phyloP scores from a whole-genome alignment of 139 green algal species.

The Coccomyxa sp. region DNA sequence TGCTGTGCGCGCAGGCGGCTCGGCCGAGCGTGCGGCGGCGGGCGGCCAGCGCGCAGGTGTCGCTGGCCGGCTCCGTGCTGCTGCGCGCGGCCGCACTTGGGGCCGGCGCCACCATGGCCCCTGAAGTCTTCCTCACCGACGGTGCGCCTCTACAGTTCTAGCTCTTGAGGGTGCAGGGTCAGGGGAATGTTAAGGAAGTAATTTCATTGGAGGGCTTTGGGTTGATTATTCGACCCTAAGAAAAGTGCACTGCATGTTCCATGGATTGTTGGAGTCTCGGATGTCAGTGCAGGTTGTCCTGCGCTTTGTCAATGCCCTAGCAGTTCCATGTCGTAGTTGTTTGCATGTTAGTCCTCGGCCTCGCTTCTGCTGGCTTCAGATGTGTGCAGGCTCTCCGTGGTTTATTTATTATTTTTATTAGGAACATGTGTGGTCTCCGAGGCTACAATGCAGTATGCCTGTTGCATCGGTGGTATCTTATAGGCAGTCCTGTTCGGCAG shows the following conservation, averaged over 20 bases:
- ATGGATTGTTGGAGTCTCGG: background rate
- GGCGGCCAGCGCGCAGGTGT: background rate
- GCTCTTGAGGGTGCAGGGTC: too few relatives aligned
- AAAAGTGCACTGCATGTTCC: background rate
- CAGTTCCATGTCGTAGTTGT: too few relatives aligned
- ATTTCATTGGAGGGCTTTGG: background rate
- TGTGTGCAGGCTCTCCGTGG: too few relatives aligned
- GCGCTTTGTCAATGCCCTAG: background rate
- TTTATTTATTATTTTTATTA: too few relatives aligned
- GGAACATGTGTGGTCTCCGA: too few relatives aligned
- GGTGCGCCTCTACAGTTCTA: background rate
- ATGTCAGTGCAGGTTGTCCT: background rate
- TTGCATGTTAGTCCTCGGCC: too few relatives aligned
- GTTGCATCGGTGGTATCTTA: background rate
- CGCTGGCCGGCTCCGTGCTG: background rate
- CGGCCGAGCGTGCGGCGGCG: background rate
- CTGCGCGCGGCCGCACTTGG: background rate
- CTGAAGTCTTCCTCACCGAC: background rate
- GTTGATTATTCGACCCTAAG: background rate
- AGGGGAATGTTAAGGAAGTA: too few relatives aligned
- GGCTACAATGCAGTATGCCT: background rate
- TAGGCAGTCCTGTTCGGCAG: background rate
- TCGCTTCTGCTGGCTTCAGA: too few relatives aligned
- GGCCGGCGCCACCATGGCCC: background rate
- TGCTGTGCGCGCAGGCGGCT: background rate